phyloP scores from a whole-genome alignment of 1,284 basidiomycete species.

The Microbotryum intermedium region DNA sequence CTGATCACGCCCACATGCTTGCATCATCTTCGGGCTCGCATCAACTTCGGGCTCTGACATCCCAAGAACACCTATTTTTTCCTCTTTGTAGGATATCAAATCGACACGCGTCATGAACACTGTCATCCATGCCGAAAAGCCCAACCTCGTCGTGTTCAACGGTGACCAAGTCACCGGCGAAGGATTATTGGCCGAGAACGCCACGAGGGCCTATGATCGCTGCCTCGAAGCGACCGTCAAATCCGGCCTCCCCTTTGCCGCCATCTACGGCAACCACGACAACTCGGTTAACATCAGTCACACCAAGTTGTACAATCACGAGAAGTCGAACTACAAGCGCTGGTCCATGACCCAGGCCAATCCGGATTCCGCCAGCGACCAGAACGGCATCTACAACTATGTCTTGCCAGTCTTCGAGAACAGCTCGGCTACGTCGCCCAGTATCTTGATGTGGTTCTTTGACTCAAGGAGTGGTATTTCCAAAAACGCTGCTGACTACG shows the following conservation, averaged over 20 bases:
- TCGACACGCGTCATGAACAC: background rate
- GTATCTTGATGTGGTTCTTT: background rate
- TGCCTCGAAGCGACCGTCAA: background rate
- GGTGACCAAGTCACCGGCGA: conserved; percentile 1
- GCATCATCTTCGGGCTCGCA: no score
- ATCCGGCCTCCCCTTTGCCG: background rate
- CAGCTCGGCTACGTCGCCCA: background rate
- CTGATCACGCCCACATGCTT: no score
- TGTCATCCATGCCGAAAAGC: background rate
- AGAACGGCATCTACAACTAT: background rate
- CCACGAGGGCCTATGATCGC: background rate
- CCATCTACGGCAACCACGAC: conserved; percentile 7
- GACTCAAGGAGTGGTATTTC: background rate
- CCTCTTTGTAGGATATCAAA: background rate
- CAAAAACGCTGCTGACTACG: background rate
- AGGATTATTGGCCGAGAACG: background rate
- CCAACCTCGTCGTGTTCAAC: background rate
- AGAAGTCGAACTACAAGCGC: background rate
- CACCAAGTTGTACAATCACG: background rate
- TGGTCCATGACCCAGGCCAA: background rate
- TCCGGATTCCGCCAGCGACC: background rate
- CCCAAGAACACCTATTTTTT: no score
- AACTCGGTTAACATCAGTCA: background rate
- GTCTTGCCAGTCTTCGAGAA: background rate
- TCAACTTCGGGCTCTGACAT: no score